A percentile compares a stretch with the other conserved stretches of the same genome.
These are phyloP conservation scores for Fusarium heterosporum DNA, from an alignment of 2,329 filamentous ascomycete genomes.

Conservation along the genomic window DNA sequence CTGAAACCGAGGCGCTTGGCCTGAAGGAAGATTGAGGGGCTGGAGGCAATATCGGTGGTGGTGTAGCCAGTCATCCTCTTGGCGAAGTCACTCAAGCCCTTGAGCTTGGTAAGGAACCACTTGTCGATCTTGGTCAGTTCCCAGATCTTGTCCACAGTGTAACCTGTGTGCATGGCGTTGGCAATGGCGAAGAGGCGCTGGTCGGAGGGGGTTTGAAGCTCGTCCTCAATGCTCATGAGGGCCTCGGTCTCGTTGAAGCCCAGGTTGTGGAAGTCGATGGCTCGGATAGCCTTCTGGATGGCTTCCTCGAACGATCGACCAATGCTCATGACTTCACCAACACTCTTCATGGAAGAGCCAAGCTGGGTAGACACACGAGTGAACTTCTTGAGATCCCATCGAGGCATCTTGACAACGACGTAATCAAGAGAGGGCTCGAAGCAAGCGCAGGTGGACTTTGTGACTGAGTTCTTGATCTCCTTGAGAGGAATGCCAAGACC, in stretches of 20 bases:
- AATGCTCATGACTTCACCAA: constrained; percentile 99
- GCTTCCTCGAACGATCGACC: constrained; percentile 97
- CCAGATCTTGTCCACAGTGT: constrained; percentile 97
- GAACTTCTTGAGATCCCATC: constrained; percentile 99
- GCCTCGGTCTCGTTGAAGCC: constrained; percentile 93
- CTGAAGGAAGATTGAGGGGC: constrained; percentile 75
- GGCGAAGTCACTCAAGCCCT: constrained; percentile 89
- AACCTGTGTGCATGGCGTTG: constrained; percentile 95
- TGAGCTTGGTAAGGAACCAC: constrained; percentile 95
- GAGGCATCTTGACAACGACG: constrained; percentile 97
- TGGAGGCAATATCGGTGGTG: constrained; percentile 72
- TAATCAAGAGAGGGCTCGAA: constrained; percentile 99
- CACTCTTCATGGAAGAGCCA: constrained; percentile 99
- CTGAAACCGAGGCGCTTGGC: constrained; percentile 96
- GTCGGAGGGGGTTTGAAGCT: constrained; percentile 96
- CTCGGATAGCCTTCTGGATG: constrained; percentile 96
- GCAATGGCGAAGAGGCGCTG: constrained; percentile 97
- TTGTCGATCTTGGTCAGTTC: constrained; percentile 98
- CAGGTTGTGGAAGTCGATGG: constrained; percentile 94
- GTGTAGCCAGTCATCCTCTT: constrained; percentile 78
- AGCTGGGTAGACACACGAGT: constrained; percentile 95
- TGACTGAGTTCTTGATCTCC: constrained; percentile 96
- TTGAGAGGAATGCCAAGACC: constrained; percentile 95
- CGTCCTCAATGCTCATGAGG: constrained; percentile 94
- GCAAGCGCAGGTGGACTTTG: constrained; percentile 94